A percentile compares a stretch with the other conserved stretches of the same genome.
Conservation (phyloP, 805 yeast genomes). For the Nakazawaea ishiwadae region DNA sequence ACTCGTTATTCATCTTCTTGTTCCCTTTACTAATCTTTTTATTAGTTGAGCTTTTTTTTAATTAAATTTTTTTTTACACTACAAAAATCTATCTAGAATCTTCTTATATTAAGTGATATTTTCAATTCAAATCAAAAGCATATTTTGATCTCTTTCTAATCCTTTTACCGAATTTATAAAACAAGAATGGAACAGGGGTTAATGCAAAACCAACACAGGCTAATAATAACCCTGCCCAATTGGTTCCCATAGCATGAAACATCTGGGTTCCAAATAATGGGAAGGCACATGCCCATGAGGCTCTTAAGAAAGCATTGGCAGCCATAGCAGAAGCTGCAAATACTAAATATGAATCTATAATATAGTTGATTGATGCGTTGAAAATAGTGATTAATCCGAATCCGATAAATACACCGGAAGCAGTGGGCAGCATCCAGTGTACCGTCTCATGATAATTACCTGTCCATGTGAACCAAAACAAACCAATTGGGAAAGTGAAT, state of each 20-base stretch:
- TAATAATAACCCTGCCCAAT: conserved; percentile 75
- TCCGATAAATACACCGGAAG: conserved; percentile 61
- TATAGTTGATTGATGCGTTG: conserved; percentile 64
- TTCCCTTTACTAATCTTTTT: too few species aligned
- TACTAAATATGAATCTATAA: conserved; percentile 64
- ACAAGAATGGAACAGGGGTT: conserved; percentile 65
- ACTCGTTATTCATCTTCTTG: too few species aligned
- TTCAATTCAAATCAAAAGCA: conserved; percentile 27
- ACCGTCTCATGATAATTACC: conserved; percentile 67
- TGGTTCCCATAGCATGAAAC: conserved; percentile 62
- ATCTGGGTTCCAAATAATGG: conserved; percentile 68
- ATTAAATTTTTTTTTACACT: too few species aligned
- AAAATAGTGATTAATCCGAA: conserved; percentile 66
- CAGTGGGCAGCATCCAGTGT: conserved; percentile 77
- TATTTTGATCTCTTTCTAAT: conserved; percentile 55
- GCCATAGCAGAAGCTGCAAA: conserved; percentile 80
- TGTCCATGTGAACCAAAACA: conserved; percentile 86
- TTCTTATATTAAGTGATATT: too few species aligned
- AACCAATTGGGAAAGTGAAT: conserved; percentile 67
- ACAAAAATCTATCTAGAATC: too few species aligned
- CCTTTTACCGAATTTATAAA: conserved; percentile 51
- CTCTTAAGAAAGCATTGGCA: conserved; percentile 66
- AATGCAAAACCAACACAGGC: conserved; percentile 56
- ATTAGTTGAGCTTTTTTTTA: too few species aligned
- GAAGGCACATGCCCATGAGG: conserved; percentile 43